phyloP scores from a whole-genome alignment of 805 yeast species.

The Kodamaea laetipori region DNA sequence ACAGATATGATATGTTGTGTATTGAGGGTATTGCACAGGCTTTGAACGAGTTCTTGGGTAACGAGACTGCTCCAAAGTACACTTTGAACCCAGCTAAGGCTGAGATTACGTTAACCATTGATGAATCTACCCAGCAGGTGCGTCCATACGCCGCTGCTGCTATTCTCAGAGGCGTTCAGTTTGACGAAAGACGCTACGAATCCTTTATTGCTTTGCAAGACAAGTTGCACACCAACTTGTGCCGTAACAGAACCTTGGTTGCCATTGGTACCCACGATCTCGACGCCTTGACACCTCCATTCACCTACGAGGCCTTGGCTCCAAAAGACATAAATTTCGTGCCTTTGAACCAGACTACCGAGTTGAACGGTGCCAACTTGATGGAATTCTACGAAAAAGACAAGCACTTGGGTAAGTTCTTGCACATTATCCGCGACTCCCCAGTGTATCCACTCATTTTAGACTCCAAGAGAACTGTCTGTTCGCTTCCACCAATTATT shows the following conservation, averaged over 20 bases:
- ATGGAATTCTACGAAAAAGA: constrained; percentile 91
- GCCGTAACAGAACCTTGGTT: constrained; percentile 96
- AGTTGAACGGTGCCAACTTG: constrained; percentile 72
- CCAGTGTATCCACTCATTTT: constrained; percentile 90
- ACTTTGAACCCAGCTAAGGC: constrained; percentile 64
- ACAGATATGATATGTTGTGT: constrained; percentile 97
- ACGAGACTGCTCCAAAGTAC: constrained; percentile 63
- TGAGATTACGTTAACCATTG: constrained; percentile 64
- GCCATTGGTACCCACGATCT: constrained; percentile 98
- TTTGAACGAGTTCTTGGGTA: constrained; percentile 84
- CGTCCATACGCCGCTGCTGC: constrained; percentile 97
- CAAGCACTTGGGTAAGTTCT: constrained; percentile 84
- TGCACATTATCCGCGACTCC: constrained; percentile 83
- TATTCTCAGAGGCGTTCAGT: constrained; percentile 78
- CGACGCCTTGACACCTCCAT: constrained; percentile 77
- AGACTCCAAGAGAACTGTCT: constrained; percentile 73
- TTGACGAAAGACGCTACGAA: constrained; percentile 83
- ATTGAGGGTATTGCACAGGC: constrained; percentile 98
- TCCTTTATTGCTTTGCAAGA: constrained; percentile 96
- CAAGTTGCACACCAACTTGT: constrained; percentile 89
- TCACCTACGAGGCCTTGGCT: constrained; percentile 81
- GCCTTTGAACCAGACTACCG: constrained; percentile 72
- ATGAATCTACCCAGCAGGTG: constrained; percentile 67
- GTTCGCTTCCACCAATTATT: constrained; percentile 96
- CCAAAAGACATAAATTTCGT: constrained; percentile 75